These are phyloP conservation scores for Peterozyma xylosa DNA, from an alignment of 805 yeast species.

Conservation along the genomic window DNA sequence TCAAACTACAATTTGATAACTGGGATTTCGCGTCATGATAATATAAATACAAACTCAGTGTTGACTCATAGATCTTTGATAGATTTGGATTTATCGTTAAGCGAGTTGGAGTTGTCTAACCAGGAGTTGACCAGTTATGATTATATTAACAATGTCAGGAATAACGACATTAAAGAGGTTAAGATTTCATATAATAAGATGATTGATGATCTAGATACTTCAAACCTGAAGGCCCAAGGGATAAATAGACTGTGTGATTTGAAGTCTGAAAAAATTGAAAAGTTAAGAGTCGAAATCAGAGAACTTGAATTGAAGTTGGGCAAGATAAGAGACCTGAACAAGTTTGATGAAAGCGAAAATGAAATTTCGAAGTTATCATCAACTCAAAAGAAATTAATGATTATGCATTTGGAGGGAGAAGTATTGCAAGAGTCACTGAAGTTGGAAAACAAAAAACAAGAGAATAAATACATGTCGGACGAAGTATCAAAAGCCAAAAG, in stretches of 20 bases:
- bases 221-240: constrained; percentile 23
- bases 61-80: constrained; percentile 60
- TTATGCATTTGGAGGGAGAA: constrained; percentile 37
- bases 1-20: constrained; percentile 21
- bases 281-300: constrained; percentile 16
- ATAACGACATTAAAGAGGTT: constrained; percentile 34
- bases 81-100: constrained; percentile 41
- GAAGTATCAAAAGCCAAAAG: constrained; percentile 49
- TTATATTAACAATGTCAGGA: constrained; percentile 28
- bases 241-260: constrained; percentile 20
- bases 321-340: constrained; percentile 13
- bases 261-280: constrained; percentile 13
- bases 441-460: constrained; percentile 36
- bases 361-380: constrained; percentile 9
- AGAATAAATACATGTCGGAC: constrained; percentile 52
- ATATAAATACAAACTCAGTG: constrained; percentile 22
- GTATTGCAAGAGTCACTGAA: constrained; percentile 34
- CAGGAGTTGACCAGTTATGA: constrained; percentile 41
- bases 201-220: constrained; percentile 34
- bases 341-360: background rate
- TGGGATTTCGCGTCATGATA: constrained; percentile 23
- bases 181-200: constrained; percentile 38
- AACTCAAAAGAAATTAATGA: constrained; percentile 27
- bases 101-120: constrained; percentile 32
- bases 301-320: constrained; percentile 19